Evolutionary conservation across 495 filamentous ascomycete genomes (phyloP).

Genomic region (Lasiosphaeris hirsuta): DNA sequence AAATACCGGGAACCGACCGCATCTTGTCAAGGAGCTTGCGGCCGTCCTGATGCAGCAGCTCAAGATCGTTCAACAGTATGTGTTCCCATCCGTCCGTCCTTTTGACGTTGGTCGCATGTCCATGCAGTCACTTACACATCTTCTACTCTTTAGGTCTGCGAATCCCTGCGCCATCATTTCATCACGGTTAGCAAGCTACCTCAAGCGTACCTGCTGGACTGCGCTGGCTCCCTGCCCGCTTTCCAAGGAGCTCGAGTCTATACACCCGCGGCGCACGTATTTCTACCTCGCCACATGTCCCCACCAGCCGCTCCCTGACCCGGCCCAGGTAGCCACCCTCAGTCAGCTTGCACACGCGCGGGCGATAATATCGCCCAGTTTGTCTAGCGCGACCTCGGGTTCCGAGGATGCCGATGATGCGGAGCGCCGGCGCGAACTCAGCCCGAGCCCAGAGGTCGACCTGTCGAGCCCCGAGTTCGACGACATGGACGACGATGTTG

Average conservation of each 20-base stretch:
- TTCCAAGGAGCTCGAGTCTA: conserved; percentile 85
- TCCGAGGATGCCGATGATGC: conserved; percentile 64
- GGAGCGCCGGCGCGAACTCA: conserved; percentile 70
- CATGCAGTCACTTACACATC: background rate
- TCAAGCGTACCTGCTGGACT: conserved; percentile 80
- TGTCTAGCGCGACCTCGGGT: conserved; percentile 66
- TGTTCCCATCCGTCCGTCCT: conserved; percentile 11
- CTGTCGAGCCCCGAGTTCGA: conserved; percentile 85
- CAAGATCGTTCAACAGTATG: conserved; percentile 87
- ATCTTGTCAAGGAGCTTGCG: conserved; percentile 91
- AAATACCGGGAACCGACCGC: conserved; percentile 87
- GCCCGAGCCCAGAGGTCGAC: conserved; percentile 89
- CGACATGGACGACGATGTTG: conserved; percentile 60
- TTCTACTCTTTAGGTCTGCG: conserved; percentile 65
- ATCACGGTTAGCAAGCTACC: conserved; percentile 81
- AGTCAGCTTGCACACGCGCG: conserved; percentile 43
- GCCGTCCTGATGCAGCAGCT: conserved; percentile 70
- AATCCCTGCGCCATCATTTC: conserved; percentile 95
- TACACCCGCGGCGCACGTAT: conserved; percentile 92
- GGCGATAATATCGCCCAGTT: conserved; percentile 76
- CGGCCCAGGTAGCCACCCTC: conserved; percentile 40
- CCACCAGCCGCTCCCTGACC: conserved; percentile 78
- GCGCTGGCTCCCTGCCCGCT: conserved; percentile 79
- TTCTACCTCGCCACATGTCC: conserved; percentile 87
- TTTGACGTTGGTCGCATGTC: background rate